Conservation (phyloP, 139 green algal genomes). For the Chlamydomonas sp. region DNA sequence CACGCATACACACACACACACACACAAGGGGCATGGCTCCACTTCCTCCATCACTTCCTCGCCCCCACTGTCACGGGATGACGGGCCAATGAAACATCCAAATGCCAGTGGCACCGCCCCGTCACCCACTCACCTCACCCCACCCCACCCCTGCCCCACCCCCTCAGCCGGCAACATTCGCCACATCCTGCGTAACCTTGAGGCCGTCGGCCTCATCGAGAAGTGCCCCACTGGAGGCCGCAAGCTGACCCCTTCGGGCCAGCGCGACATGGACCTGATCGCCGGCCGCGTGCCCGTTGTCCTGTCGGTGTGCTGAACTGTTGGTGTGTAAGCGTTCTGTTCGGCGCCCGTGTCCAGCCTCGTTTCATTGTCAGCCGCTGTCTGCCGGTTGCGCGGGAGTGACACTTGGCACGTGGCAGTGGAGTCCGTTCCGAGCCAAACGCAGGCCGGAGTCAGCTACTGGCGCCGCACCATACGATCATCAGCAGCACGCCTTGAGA, state of each 20-base stretch:
- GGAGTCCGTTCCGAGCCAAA: neutral
- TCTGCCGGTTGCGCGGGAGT: neutral
- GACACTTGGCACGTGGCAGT: neutral
- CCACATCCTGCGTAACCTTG: conserved; percentile 87
- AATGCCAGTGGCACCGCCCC: too few relatives aligned
- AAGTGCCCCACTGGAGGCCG: conserved; percentile 76
- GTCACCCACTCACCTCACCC: too few relatives aligned
- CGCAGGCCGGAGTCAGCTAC: neutral
- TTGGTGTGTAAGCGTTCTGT: neutral
- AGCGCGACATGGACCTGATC: conserved; percentile 90
- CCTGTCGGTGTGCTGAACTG: conserved; percentile 15
- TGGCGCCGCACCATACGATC: too few relatives aligned
- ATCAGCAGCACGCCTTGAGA: too few relatives aligned
- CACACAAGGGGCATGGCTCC: too few relatives aligned
- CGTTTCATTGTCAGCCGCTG: neutral
- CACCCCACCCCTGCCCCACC: too few relatives aligned
- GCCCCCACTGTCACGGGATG: too few relatives aligned
- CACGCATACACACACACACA: too few relatives aligned
- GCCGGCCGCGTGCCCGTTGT: conserved; percentile 53
- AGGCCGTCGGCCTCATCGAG: conserved; percentile 58
- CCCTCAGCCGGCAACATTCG: conserved; percentile 59
- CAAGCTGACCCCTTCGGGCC: conserved; percentile 75
- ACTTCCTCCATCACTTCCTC: too few relatives aligned
- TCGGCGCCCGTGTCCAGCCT: neutral
- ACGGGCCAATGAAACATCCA: too few relatives aligned